Conservation (phyloP, 2,329 filamentous ascomycete species). For the Mariannaea elegans region DNA sequence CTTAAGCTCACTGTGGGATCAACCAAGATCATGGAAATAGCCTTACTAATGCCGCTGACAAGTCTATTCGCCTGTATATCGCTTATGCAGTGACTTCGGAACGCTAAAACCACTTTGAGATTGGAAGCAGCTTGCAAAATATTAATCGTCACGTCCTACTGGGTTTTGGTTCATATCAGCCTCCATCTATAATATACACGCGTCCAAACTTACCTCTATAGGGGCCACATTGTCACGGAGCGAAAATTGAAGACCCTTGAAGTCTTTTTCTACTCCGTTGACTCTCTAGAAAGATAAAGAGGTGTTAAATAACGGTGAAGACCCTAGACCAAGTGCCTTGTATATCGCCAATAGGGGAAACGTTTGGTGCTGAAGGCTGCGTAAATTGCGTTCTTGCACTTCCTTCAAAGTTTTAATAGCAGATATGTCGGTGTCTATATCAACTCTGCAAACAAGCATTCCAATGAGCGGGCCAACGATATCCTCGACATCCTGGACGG, state of each 20-base stretch:
- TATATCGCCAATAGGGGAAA: not conserved
- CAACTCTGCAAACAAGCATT: not conserved
- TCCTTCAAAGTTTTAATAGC: not conserved
- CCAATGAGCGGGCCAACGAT: not conserved
- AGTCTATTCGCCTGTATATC: too few relatives aligned
- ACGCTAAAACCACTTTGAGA: too few relatives aligned
- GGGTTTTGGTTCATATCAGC: too few relatives aligned
- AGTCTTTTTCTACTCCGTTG: not conserved
- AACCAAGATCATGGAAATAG: not conserved
- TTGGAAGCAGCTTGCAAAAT: too few relatives aligned
- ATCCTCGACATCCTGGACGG: not conserved
- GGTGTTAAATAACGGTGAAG: not conserved
- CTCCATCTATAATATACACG: not conserved
- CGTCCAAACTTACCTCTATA: not conserved
- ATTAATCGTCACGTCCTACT: too few relatives aligned
- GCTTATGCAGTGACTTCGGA: too few relatives aligned
- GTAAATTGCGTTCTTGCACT: not conserved
- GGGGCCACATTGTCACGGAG: not conserved
- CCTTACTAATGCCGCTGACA: not conserved
- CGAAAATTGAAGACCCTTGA: not conserved
- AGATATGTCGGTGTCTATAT: not conserved
- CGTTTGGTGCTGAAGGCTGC: not conserved
- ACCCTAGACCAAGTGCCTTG: not conserved
- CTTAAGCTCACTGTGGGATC: not conserved
- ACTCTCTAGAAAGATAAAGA: not conserved